Evolutionary conservation across 2,329 filamentous ascomycete species (phyloP).

Genomic region (Monosporascus sp.): DNA sequence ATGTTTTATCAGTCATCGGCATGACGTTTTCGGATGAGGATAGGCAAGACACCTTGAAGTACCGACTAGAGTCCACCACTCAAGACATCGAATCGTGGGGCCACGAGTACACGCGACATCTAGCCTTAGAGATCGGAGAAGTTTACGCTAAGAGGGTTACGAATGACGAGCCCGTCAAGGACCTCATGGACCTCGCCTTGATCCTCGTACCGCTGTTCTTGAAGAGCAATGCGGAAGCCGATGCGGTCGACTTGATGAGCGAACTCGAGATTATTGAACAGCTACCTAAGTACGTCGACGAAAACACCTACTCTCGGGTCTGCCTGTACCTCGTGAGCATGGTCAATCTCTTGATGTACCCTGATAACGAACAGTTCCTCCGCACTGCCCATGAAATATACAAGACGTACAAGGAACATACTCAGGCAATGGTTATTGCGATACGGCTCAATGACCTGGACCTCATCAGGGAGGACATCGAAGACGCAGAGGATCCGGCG

Average conservation of each 20-base stretch:
- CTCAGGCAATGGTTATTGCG: constrained; percentile 88
- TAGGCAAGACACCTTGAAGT: constrained; percentile 92
- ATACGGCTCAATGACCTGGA: constrained; percentile 87
- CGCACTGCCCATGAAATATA: constrained; percentile 92
- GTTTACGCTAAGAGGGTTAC: constrained; percentile 86
- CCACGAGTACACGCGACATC: constrained; percentile 94
- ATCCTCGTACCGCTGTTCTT: constrained; percentile 90
- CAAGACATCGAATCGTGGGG: constrained; percentile 96
- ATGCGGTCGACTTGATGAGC: constrained; percentile 94
- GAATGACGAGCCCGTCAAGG: constrained; percentile 76
- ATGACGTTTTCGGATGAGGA: constrained; percentile 99
- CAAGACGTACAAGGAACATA: constrained; percentile 84
- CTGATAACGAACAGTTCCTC: constrained; percentile 94
- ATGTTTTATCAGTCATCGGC: constrained; percentile 93
- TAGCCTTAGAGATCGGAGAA: constrained; percentile 92
- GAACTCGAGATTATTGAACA: constrained; percentile 96
- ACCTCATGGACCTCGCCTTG: constrained; percentile 79
- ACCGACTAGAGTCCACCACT: constrained; percentile 81
- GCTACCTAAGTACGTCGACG: constrained; percentile 82
- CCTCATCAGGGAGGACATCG: constrained; percentile 77
- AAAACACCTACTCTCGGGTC: constrained; percentile 87
- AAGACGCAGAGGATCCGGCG: constrained; percentile 71
- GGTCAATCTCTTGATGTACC: constrained; percentile 95
- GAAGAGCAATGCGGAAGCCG: constrained; percentile 95
- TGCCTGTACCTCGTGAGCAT: constrained; percentile 99